Percentiles rank a stretch among this genome's conserved stretches.
Conservation (phyloP, 1,139 yeast species). For the Lodderomyces theae region DNA sequence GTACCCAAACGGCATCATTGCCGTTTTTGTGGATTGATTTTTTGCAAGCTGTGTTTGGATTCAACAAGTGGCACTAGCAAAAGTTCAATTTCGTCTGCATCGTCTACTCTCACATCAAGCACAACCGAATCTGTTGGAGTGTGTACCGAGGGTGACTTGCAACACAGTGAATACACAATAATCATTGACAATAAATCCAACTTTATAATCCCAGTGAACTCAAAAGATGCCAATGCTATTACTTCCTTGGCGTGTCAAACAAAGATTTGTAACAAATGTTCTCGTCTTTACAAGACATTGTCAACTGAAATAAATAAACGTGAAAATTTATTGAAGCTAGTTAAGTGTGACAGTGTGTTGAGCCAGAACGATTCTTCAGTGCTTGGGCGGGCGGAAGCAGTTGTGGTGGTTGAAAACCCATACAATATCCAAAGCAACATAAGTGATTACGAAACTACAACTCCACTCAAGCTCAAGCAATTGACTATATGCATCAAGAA, state of each 20-base stretch:
- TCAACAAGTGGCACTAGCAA: background rate
- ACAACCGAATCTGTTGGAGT: background rate
- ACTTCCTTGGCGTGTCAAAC: background rate
- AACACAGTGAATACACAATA: too few relatives aligned
- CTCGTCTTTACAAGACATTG: background rate
- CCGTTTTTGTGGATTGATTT: slow-evolving; percentile 42
- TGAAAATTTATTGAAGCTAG: too few relatives aligned
- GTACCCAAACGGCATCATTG: slow-evolving; percentile 36
- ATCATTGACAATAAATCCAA: slow-evolving; percentile 36
- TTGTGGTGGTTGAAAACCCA: slow-evolving; percentile 40
- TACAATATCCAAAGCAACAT: slow-evolving; percentile 18
- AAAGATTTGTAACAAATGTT: slow-evolving; percentile 4
- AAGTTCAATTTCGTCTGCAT: background rate
- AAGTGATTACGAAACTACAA: background rate
- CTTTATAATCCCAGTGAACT: slow-evolving; percentile 34
- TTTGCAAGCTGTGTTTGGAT: slow-evolving; percentile 32
- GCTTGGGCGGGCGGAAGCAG: too few relatives aligned
- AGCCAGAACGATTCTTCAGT: background rate
- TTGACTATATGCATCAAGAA: background rate
- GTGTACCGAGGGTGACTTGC: too few relatives aligned
- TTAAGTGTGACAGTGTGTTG: too few relatives aligned
- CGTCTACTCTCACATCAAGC: background rate
- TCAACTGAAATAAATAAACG: background rate
- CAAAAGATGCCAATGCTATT: slow-evolving; percentile 17
- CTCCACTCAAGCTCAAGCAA: background rate